Evolutionary conservation across 2,329 filamentous ascomycete species (phyloP), one percentile per base, ranked within the genome.

Genomic region (Ambrosiella beaveri): DNA sequence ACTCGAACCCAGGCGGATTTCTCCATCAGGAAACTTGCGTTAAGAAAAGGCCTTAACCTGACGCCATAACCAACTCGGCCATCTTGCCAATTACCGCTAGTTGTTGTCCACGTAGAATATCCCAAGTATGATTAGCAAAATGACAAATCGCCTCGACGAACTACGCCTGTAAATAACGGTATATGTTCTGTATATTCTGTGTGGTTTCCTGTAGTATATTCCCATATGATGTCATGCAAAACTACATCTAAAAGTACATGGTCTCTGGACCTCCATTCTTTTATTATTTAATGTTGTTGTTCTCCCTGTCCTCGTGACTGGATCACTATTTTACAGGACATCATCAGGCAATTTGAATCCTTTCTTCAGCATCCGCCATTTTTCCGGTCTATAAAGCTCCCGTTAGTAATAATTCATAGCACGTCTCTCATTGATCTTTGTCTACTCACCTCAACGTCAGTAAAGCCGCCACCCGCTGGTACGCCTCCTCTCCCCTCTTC

Each of bases 371-470:
- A 36, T 44, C 27, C 45, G 39, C 57, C 57, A 58, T 13, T 54
- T 54, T 39, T 51, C 47, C n/a, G 17, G 6, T 38, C n/a, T 54
- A 41, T 13, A 17, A 12, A 12, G 7, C 55, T 2, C 1, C 27
- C 17, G 44, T 57, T 35, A 40, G 39, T 12, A 17, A 15, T 36
- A 8, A 35, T 5, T 15, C 17, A 50, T n/a, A 39, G 8, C 5
- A 49, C 8, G 4, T 15, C 45, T 15, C 45, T n/a, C 8, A 3
- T n/a, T 15, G 4, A 36, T 38, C 7, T 44, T 11, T 41, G 11
- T n/a, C n/a, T 41, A 66, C 69, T 57, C 66, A 74, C 71, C 67
- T 71, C 17, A 72, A 73, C 52, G 73, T 64, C 59, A 73, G 63
- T 60, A 75, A 61, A 54, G 70, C 67, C 40, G 70, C 68, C 68